These are phyloP conservation scores for Backusella parvicylindrica DNA, from an alignment of 192 early-diverging fungal species.

Conservation along the genomic window DNA sequence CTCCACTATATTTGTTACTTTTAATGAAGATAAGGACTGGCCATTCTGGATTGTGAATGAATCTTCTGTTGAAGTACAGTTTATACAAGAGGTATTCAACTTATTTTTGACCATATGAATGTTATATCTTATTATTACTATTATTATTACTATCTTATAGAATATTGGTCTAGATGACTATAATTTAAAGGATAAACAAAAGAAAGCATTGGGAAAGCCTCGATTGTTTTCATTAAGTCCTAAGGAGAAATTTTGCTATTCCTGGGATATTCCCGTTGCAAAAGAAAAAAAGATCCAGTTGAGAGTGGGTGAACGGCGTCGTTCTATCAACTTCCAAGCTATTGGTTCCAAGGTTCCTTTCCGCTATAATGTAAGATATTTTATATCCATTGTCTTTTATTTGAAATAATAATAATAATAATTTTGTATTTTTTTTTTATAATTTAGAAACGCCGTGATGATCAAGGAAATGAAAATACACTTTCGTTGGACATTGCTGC, in stretches of 20 bases:
- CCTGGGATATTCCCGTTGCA: slow-evolving; percentile 75
- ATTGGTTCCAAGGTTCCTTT: slow-evolving; percentile 78
- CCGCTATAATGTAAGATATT: slow-evolving; percentile 42
- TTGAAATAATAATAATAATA: too few species aligned
- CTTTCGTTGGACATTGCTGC: slow-evolving; percentile 62
- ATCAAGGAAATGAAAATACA: not conserved
- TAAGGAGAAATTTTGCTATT: slow-evolving; percentile 48
- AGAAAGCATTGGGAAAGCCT: slow-evolving; percentile 6
- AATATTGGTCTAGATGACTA: slow-evolving; percentile 4
- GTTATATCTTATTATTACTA: not conserved
- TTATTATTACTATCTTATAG: not conserved
- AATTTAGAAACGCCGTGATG: not conserved
- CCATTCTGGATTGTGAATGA: slow-evolving; percentile 65
- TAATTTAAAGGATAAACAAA: slow-evolving; percentile 15
- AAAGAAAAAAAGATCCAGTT: slow-evolving; percentile 58
- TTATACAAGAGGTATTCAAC: slow-evolving; percentile 27
- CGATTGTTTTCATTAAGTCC: slow-evolving; percentile 5
- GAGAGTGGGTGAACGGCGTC: slow-evolving; percentile 50
- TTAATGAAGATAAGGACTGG: slow-evolving; percentile 64
- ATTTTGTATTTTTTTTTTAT: not conserved
- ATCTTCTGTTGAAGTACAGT: slow-evolving; percentile 8
- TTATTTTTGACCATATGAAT: not conserved
- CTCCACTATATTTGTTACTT: slow-evolving; percentile 74
- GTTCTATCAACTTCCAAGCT: slow-evolving; percentile 68
- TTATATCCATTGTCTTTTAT: not conserved